Evolutionary conservation across 2,329 filamentous ascomycete species (phyloP).

Genomic region (Ophiostoma populinum): DNA sequence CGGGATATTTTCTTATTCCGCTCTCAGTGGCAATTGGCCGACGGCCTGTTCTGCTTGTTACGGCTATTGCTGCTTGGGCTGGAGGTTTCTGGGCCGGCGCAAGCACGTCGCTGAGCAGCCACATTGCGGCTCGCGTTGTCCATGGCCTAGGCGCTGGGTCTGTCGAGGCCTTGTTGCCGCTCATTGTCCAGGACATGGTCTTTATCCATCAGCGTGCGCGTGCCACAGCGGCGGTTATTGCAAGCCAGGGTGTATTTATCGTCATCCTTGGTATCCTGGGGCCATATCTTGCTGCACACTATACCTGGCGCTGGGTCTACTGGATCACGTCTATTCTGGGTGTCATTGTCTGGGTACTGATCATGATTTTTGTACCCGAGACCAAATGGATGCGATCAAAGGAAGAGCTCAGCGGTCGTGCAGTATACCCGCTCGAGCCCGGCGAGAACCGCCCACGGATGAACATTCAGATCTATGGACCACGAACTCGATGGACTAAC

Average conservation of each 20-base stretch:
- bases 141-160: slow-evolving; percentile 21
- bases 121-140: slow-evolving; percentile 18
- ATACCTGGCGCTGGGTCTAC: slow-evolving; percentile 22
- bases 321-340: slow-evolving; percentile 19
- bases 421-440: too few relatives aligned
- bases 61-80: slow-evolving; percentile 18
- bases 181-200: slow-evolving; percentile 23
- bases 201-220: slow-evolving; percentile 20
- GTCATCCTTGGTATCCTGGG: slow-evolving; percentile 17
- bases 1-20: slow-evolving; percentile 20
- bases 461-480: too few relatives aligned
- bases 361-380: slow-evolving; percentile 20
- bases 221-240: slow-evolving; percentile 8
- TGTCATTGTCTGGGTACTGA: slow-evolving; percentile 17
- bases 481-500: too few relatives aligned
- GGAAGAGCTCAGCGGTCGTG: slow-evolving; percentile 11
- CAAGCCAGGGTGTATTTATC: slow-evolving; percentile 15
- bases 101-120: slow-evolving; percentile 13
- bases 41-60: slow-evolving; percentile 19
- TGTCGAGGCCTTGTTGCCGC: slow-evolving; percentile 21
- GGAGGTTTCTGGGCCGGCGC: slow-evolving; percentile 20
- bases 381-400: slow-evolving; percentile 14
- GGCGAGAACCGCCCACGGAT: too few relatives aligned
- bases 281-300: slow-evolving; percentile 18
- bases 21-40: slow-evolving; percentile 21